phyloP scores from a whole-genome alignment of 805 yeast species.

The Brettanomyces custersianus region DNA sequence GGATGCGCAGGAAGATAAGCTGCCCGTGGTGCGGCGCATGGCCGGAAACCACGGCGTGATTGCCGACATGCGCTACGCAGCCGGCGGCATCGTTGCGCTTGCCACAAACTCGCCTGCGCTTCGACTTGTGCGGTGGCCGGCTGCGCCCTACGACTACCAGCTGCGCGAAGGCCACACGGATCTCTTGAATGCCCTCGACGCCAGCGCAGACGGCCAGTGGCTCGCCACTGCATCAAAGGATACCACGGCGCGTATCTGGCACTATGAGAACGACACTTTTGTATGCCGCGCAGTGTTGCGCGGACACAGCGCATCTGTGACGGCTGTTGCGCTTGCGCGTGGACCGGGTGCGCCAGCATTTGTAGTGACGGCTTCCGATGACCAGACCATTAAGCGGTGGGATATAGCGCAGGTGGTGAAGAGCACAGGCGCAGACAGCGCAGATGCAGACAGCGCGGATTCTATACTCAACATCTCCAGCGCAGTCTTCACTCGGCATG shows the following conservation, averaged over 20 bases:
- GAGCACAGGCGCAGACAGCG: slow-evolving; percentile 61
- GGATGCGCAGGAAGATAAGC: slow-evolving; percentile 16
- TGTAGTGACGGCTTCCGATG: slow-evolving; percentile 75
- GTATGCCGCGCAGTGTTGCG: slow-evolving; percentile 51
- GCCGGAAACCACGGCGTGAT: slow-evolving; percentile 96
- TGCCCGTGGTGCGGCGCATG: slow-evolving; percentile 45
- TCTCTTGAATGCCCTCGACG: slow-evolving; percentile 71
- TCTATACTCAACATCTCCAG: too few relatives aligned
- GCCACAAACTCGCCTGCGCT: slow-evolving; percentile 93
- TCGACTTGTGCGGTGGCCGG: slow-evolving; percentile 59
- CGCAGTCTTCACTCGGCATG: slow-evolving; percentile 92
- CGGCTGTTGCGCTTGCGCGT: slow-evolving; percentile 71
- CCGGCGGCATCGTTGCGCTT: slow-evolving; percentile 63
- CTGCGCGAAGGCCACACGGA: slow-evolving; percentile 79
- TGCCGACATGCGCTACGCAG: slow-evolving; percentile 78
- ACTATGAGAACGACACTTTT: slow-evolving; percentile 38
- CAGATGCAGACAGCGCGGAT: too few relatives aligned
- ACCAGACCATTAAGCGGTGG: slow-evolving; percentile 84
- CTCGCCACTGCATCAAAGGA: slow-evolving; percentile 90
- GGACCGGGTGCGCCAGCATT: slow-evolving; percentile 51
- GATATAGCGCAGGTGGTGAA: slow-evolving; percentile 38
- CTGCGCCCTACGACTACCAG: slow-evolving; percentile 48
- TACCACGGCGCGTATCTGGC: slow-evolving; percentile 78
- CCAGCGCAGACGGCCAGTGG: slow-evolving; percentile 78
- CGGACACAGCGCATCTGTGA: slow-evolving; percentile 85